Evolutionary conservation across 2,329 filamentous ascomycete genomes (phyloP), one percentile per base, ranked within the genome.

Genomic region (Geoglossum cookeanum): DNA sequence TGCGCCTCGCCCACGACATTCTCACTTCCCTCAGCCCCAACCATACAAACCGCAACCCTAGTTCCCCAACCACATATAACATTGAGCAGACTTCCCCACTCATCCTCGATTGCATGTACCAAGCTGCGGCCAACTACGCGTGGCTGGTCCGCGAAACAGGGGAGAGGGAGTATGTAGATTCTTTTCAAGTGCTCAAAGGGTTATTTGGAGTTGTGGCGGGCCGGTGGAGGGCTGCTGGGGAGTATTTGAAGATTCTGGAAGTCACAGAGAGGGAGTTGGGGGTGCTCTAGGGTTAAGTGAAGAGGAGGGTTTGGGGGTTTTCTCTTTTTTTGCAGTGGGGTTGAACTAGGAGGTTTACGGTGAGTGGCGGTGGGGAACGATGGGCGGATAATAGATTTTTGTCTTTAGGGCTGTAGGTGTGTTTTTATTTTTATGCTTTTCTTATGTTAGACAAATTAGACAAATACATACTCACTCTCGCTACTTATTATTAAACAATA

Each of bases 31-130:
- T 22, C 22, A 22, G 22, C 22, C 22, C 22, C 22, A 22, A 22
- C 22, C 22, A 22, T 22, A 22, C 22, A 22, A 22, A 22, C 22
- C 22, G 22, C 22, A 22, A 22, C 22, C 22, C 22, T 22, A 22
- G 22, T 22, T 22, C 22, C 61, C 9, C 61, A 62, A 13, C 17
- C 22, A 30, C 54, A 1, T 13, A 35, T 15, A 60, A 60, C 8
- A 42, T 62, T 9, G 57, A 44, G 1, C 55, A 58, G 3, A 13
- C 65, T 30, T 63, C 60, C 51, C 64, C 65, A 1, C 58, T 66
- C 6, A 56, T 66, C 9, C 62, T 65, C 7, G 65, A 69, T 53
- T 62, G 63, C 54, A 37, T 70, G n/a, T 70, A 70, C 59, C 62
- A 67, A 55, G 65, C 65, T 4, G 66, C 67, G 15, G 64, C 66